These are phyloP conservation scores for Globisporangium uncinulatum DNA, from an alignment of 352 stramenopile species.

Conservation along the genomic window DNA sequence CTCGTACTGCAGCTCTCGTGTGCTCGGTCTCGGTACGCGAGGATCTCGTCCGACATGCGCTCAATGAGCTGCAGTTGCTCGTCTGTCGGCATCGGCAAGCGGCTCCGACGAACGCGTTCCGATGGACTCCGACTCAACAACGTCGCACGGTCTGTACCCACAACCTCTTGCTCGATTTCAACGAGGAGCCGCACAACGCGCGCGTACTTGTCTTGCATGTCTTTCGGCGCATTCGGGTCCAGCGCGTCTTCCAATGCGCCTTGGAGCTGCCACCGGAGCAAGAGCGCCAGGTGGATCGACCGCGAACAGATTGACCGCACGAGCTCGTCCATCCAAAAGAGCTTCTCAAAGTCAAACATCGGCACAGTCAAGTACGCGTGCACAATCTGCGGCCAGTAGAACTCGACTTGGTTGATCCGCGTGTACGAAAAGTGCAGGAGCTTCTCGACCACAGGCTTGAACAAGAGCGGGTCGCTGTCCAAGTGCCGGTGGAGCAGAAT, in stretches of 20 bases:
- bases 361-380: constrained; percentile 84
- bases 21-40: constrained; percentile 46
- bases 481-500: constrained; percentile 82
- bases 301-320: constrained; percentile 85
- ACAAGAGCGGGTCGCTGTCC: constrained; percentile 79
- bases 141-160: constrained; percentile 55
- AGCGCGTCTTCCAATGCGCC: constrained; percentile 81
- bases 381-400: constrained; percentile 90
- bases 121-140: constrained; percentile 51
- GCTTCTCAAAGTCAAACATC: constrained; percentile 88
- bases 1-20: constrained; percentile 25
- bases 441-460: constrained; percentile 85
- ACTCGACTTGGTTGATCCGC: constrained; percentile 89
- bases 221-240: constrained; percentile 63
- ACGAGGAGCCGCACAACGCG: constrained; percentile 82
- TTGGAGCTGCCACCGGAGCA: constrained; percentile 86
- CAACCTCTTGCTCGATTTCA: constrained; percentile 81
- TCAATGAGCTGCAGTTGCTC: constrained; percentile 82
- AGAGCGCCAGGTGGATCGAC: constrained; percentile 78
- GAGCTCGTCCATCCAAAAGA: constrained; percentile 87
- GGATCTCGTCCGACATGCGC: constrained; percentile 74
- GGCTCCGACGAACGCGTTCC: constrained; percentile 42
- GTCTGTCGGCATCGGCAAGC: constrained; percentile 76
- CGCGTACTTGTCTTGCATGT: constrained; percentile 85
- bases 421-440: constrained; percentile 84